Evolutionary conservation across 139 green algal genomes (phyloP).

Genomic region (Chlorella vulgaris): DNA sequence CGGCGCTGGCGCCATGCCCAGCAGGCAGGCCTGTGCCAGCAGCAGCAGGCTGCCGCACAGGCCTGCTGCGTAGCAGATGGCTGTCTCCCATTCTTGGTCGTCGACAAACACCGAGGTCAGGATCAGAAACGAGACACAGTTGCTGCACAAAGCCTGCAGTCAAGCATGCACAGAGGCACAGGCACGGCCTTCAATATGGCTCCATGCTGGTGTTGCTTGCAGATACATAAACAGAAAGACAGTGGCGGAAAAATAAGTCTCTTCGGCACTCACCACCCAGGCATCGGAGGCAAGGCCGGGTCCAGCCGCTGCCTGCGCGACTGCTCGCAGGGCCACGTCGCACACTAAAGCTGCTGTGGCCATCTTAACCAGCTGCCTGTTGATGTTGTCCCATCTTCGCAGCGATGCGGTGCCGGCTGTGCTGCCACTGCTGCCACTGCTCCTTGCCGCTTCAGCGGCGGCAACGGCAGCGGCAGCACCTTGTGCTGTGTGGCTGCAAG

Average conservation of each 20-base stretch:
- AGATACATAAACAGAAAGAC: no score
- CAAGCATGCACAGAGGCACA: not conserved
- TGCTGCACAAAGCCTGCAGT: conserved; percentile 22
- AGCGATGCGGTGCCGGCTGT: not conserved
- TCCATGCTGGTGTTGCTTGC: no score
- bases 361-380: not conserved
- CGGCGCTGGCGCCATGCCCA: conserved; percentile 27
- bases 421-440: not conserved
- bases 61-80: not conserved
- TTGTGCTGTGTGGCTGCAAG: no score
- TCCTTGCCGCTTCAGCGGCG: not conserved
- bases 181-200: no score
- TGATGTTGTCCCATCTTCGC: not conserved
- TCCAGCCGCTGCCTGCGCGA: not conserved
- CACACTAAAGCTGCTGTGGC: not conserved
- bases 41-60: not conserved
- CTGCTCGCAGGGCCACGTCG: not conserved
- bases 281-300: not conserved
- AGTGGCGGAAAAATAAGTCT: not conserved
- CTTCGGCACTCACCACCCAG: conserved; percentile 17
- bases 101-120: not conserved
- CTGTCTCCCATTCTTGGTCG: not conserved
- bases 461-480: not conserved
- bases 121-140: conserved; percentile 10
- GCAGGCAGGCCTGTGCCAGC: conserved; percentile 23